A percentile compares a stretch with the other conserved stretches of the same genome.
phyloP scores from a whole-genome alignment of 2,329 filamentous ascomycete species.

The Whalleya microplaca region DNA sequence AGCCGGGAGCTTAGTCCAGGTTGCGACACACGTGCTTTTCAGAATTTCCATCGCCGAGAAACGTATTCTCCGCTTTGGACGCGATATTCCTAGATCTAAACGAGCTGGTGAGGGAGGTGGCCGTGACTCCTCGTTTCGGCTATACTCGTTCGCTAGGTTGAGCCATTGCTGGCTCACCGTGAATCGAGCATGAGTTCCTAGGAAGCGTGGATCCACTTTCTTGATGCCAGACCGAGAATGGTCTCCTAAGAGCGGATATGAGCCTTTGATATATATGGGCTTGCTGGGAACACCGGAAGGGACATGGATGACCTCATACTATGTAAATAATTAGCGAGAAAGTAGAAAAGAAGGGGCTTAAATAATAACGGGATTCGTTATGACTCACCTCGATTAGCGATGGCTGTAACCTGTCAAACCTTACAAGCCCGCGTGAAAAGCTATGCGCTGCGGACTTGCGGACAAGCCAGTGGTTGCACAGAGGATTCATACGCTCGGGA shows the following conservation, averaged over 20 bases:
- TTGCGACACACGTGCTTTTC: constrained; percentile 10
- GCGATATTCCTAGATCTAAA: neutral
- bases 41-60: constrained; percentile 5
- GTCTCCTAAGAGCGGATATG: constrained; percentile 36
- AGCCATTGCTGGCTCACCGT: constrained; percentile 33
- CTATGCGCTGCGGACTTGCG: constrained; percentile 29
- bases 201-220: constrained; percentile 35
- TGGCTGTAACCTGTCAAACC: constrained; percentile 28
- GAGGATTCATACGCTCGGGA: constrained; percentile 11
- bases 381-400: constrained; percentile 37
- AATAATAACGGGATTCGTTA: neutral
- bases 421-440: constrained; percentile 29
- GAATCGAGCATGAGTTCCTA: constrained; percentile 36
- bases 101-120: neutral
- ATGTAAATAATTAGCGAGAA: neutral
- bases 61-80: neutral
- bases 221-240: constrained; percentile 32
- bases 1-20: constrained; percentile 26
- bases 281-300: constrained; percentile 4
- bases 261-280: constrained; percentile 27
- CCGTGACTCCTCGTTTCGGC: neutral
- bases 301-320: constrained; percentile 25
- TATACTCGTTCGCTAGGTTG: constrained; percentile 19
- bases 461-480: constrained; percentile 37
- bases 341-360: neutral